Evolutionary conservation across 2,329 filamentous ascomycete genomes (phyloP), one percentile per base, ranked within the genome.

Genomic region (Fusarium camptoceras): DNA sequence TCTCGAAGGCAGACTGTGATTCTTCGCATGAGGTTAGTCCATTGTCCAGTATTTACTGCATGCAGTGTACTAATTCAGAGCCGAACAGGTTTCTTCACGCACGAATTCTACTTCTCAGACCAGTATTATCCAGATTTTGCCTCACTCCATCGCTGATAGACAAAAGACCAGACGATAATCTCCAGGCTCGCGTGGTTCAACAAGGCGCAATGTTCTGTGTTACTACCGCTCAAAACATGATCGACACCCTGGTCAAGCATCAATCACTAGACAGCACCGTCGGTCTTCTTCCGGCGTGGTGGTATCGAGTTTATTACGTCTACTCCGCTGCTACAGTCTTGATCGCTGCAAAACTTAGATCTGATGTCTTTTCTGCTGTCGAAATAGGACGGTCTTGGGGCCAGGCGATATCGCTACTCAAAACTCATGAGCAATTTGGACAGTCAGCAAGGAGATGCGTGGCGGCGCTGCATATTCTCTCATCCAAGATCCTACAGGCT

Each of bases 221-320:
- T 6, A 71, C 74, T 0, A 79, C 75, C 0, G 77, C 80, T 1
- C 77, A 79, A 20, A 71, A 72, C 3, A 76, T 80, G 11, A 79
- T 82, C 15, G 57, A 74, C 0, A 68, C 73, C 2, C 71, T 81
- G 2, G 68, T 76, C 2, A 55, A 76, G 15, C 74, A 80, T 42
- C 77, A 78, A n/a, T 66, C 70, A 0, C 61, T 70, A 8, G 77
- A 81, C 9, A 75, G 72, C 8, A 78, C 76, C 0, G 72, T 80
- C 2, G 79, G 79, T 0, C 66, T 81, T 1, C 66, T 81, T 0
- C 80, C 79, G 3, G 79, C 79, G 0, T 82, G 80, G 80, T 81
- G 80, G 80, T 81, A 82, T 44, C 71, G 79, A 1, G 73, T 81
- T 0, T 81, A 79, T 58, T 81, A 81, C 18, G 66, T 81, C 18